Evolutionary conservation across 176 grass and related monocot species (phyloP).

Genomic region (Zizania latifolia): DNA sequence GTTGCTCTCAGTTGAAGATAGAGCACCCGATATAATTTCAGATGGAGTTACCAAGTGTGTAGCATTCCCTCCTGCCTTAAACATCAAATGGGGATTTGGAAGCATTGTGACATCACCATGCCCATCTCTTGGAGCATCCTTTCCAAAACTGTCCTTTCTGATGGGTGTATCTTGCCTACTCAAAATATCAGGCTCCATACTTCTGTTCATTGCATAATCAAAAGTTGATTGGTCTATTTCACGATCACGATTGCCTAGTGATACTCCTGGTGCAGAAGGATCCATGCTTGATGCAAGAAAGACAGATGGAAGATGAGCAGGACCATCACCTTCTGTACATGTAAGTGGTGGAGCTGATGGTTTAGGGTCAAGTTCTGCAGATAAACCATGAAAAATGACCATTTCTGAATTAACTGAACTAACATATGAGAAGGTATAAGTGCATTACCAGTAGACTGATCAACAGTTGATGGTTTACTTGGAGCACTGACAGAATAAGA

Average conservation of each 20-base stretch:
- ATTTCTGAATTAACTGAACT: slow-evolving; percentile 30
- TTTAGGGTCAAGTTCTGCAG: slow-evolving; percentile 61
- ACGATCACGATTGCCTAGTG: slow-evolving; percentile 41
- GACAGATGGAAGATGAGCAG: slow-evolving; percentile 34
- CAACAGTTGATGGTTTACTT: slow-evolving; percentile 33
- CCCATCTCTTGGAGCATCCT: slow-evolving; percentile 41
- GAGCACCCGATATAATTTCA: slow-evolving; percentile 84
- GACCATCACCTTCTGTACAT: slow-evolving; percentile 46
- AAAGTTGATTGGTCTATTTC: slow-evolving; percentile 46
- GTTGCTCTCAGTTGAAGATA: slow-evolving; percentile 52
- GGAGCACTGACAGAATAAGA: slow-evolving; percentile 32
- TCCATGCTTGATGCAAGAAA: slow-evolving; percentile 48
- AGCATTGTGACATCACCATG: slow-evolving; percentile 44
- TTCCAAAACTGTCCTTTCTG: slow-evolving; percentile 44
- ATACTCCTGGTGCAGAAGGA: slow-evolving; percentile 40
- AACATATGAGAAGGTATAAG: slow-evolving; percentile 15
- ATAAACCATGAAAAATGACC: slow-evolving; percentile 31
- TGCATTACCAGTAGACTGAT: slow-evolving; percentile 26
- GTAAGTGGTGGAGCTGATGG: slow-evolving; percentile 64
- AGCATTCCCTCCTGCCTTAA: slow-evolving; percentile 60
- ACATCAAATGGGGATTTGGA: slow-evolving; percentile 64
- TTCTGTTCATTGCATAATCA: slow-evolving; percentile 43
- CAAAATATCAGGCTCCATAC: slow-evolving; percentile 33
- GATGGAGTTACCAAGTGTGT: slow-evolving; percentile 93
- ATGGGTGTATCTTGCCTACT: slow-evolving; percentile 45